A percentile compares a stretch with the other conserved stretches of the same genome.
Conservation (phyloP, 2,329 filamentous ascomycete genomes). For the Fusarium albidum region DNA sequence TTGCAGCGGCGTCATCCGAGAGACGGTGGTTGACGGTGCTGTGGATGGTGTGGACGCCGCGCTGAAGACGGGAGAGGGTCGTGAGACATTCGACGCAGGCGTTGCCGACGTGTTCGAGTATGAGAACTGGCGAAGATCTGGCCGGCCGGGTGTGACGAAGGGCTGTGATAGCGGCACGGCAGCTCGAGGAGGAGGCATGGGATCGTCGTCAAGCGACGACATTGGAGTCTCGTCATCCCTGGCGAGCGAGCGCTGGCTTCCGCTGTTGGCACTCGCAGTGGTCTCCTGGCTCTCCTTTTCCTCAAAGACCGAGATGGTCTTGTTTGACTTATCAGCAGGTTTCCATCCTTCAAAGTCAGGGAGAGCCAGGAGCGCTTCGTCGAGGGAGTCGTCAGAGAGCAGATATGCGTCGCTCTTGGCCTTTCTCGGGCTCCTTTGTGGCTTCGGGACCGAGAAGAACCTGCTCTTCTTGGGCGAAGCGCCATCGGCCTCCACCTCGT, state of each 20-base stretch:
- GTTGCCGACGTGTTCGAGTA: constrained; percentile 44
- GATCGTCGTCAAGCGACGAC: constrained; percentile 36
- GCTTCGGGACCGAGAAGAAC: constrained; percentile 56
- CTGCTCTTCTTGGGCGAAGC: constrained; percentile 57
- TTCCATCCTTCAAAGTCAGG: constrained; percentile 63
- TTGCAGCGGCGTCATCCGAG: constrained; percentile 61
- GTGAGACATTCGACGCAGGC: constrained; percentile 47
- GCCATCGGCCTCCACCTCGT: constrained; percentile 48
- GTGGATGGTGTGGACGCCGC: constrained; percentile 50
- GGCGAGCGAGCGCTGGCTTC: constrained; percentile 36
- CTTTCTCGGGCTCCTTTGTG: constrained; percentile 36
- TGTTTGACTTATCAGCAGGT: constrained; percentile 44
- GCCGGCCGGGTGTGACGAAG: constrained; percentile 42
- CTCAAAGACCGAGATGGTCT: constrained; percentile 55
- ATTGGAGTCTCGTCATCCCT: constrained; percentile 32
- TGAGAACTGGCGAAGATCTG: constrained; percentile 46
- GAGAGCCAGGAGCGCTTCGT: constrained; percentile 60
- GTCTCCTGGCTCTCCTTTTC: constrained; percentile 47
- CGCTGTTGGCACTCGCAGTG: constrained; percentile 19
- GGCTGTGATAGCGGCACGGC: constrained; percentile 28
- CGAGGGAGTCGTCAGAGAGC: constrained; percentile 65
- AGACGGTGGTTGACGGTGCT: constrained; percentile 51
- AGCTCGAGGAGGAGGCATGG: constrained; percentile 43
- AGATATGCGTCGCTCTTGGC: constrained; percentile 53
- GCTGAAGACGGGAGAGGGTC: constrained; percentile 48